Percentiles rank a stretch among this genome's conserved stretches.
Evolutionary conservation across 768 basidiomycete genomes (phyloP).

Genomic region (Flagelloscypha sp.): DNA sequence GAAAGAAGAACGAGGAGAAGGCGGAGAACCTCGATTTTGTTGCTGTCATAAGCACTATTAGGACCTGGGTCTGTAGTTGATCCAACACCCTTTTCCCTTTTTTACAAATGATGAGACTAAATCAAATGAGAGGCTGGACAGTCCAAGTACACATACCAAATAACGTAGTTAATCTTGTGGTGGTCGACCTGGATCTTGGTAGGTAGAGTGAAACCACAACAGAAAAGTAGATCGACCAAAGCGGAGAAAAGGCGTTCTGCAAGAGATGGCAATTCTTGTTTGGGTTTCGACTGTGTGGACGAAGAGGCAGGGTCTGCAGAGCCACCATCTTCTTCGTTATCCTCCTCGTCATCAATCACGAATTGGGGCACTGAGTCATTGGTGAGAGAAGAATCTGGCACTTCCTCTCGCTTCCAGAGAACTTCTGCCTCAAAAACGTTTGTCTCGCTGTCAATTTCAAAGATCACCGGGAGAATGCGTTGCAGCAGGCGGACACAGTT

Average conservation of each 20-base stretch:
- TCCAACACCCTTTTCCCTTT: constrained; percentile 92
- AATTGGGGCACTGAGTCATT: constrained; percentile 52
- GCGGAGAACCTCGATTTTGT: constrained; percentile 85
- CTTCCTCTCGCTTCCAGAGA: constrained; percentile 68
- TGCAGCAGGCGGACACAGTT: constrained; percentile 90
- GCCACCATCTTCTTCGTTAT: constrained; percentile 26
- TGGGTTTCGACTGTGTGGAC: constrained; percentile 22
- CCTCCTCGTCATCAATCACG: constrained; percentile 84
- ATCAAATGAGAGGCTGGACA: constrained; percentile 2
- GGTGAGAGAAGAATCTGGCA: constrained; percentile 31
- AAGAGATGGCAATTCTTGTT: constrained; percentile 59
- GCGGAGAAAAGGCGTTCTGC: constrained; percentile 74
- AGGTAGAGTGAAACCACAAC: constrained; percentile 89
- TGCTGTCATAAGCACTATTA: constrained; percentile 56
- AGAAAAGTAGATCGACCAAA: constrained; percentile 82
- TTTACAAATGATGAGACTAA: constrained; percentile 5
- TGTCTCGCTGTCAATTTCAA: constrained; percentile 67
- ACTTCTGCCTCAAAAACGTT: constrained; percentile 70
- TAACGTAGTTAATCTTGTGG: constrained; percentile 78
- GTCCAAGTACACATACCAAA: constrained; percentile 54
- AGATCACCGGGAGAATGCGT: constrained; percentile 83
- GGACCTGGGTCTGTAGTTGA: constrained; percentile 70
- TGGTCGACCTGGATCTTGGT: constrained; percentile 67
- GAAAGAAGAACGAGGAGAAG: constrained; percentile 84
- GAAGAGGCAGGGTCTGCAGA: constrained; percentile 10